These are phyloP conservation scores for Penicillium brasilianum DNA, from an alignment of 2,329 filamentous ascomycete species.

Conservation along the genomic window DNA sequence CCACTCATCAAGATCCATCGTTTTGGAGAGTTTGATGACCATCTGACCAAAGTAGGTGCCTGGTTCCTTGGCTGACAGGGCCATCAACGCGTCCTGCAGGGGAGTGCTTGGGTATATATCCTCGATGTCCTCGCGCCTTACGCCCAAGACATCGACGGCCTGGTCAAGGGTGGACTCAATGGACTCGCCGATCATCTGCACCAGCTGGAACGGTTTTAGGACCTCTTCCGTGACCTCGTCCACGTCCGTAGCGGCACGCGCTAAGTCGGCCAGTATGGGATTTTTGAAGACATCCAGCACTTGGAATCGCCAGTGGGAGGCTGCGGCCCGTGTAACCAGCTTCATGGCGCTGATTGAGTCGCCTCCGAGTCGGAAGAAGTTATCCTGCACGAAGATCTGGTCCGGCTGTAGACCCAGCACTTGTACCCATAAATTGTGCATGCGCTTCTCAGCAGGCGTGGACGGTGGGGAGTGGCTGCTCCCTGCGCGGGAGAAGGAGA, in stretches of 20 bases:
- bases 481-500: neutral
- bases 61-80: constrained; percentile 3
- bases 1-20: neutral
- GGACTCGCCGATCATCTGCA: neutral
- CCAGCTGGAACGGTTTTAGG: neutral
- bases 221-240: neutral
- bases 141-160: neutral
- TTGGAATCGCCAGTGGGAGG: neutral
- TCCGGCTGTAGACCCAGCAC: neutral
- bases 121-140: neutral
- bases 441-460: neutral
- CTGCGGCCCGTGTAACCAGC: constrained; percentile 3
- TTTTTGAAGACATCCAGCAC: constrained; percentile 1
- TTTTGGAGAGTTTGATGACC: neutral
- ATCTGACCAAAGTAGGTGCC: neutral
- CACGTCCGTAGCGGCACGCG: neutral
- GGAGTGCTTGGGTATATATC: constrained; percentile 6
- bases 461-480: neutral
- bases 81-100: neutral
- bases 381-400: neutral
- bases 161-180: neutral
- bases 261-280: neutral
- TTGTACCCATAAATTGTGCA: constrained; percentile 1
- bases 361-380: constrained; percentile 9
- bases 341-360: constrained; percentile 9